These are phyloP conservation scores for Saccharomycopsis olivae DNA, from an alignment of 805 yeast species.

Conservation along the genomic window DNA sequence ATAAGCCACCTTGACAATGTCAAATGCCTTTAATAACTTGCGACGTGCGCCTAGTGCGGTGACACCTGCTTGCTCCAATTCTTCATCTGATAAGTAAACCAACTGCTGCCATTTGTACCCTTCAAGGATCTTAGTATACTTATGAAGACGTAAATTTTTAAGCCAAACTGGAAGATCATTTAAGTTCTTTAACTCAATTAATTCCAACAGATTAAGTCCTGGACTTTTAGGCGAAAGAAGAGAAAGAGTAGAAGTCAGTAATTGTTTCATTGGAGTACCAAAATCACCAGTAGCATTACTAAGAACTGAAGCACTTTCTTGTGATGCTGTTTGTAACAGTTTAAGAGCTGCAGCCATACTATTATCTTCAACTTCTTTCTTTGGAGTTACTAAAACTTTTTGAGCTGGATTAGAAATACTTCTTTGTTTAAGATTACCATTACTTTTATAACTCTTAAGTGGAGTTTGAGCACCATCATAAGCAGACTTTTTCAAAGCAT, in stretches of 20 bases:
- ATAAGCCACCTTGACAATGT: constrained; percentile 55
- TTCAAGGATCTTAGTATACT: constrained; percentile 78
- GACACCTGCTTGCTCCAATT: constrained; percentile 72
- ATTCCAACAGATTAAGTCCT: constrained; percentile 38
- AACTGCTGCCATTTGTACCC: constrained; percentile 71
- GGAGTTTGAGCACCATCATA: neutral
- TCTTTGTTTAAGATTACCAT: neutral
- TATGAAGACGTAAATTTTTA: constrained; percentile 80
- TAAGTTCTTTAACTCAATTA: constrained; percentile 45
- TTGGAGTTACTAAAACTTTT: neutral
- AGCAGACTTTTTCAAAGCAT: constrained; percentile 26
- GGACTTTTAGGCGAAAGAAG: constrained; percentile 28
- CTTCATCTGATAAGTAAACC: constrained; percentile 56
- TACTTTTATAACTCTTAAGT: neutral
- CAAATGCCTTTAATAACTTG: constrained; percentile 85
- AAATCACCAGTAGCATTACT: constrained; percentile 9
- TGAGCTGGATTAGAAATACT: neutral
- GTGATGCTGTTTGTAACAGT: constrained; percentile 9
- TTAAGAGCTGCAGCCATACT: constrained; percentile 15
- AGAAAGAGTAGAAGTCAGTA: constrained; percentile 10
- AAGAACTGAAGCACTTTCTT: constrained; percentile 4
- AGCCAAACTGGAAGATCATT: constrained; percentile 87
- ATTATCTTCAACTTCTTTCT: constrained; percentile 1
- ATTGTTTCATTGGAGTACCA: constrained; percentile 16
- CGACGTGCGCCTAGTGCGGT: constrained; percentile 93